Conservation (phyloP, 176 grass and related monocot species). For the Poa annua region DNA sequence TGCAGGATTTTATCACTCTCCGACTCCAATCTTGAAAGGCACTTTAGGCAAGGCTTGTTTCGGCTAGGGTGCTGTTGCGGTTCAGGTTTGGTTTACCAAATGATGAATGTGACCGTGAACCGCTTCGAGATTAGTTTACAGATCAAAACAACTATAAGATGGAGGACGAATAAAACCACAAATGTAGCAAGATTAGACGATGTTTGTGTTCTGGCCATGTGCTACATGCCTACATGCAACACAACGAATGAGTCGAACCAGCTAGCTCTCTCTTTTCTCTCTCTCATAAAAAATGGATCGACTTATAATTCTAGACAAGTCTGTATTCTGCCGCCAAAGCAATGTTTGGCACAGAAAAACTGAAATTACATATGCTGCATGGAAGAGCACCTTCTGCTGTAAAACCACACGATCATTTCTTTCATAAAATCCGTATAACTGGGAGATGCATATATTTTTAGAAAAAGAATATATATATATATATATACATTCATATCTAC, state of each 20-base stretch:
- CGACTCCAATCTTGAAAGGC: neutral
- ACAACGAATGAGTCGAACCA: neutral
- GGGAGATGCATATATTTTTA: too few relatives aligned
- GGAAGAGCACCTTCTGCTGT: too few relatives aligned
- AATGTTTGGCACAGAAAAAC: too few relatives aligned
- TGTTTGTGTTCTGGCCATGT: neutral
- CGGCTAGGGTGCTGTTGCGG: neutral
- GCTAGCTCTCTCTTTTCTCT: too few relatives aligned
- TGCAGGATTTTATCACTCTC: neutral
- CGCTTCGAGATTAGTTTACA: neutral
- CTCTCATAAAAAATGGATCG: neutral
- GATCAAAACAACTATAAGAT: neutral
- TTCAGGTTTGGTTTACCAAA: neutral
- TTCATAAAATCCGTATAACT: too few relatives aligned
- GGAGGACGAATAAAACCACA: neutral
- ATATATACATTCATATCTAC: too few relatives aligned
- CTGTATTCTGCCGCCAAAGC: too few relatives aligned
- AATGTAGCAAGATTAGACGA: neutral
- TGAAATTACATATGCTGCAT: too few relatives aligned
- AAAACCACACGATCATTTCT: too few relatives aligned
- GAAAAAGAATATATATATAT: too few relatives aligned
- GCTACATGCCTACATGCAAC: neutral
- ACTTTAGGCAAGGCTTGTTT: neutral
- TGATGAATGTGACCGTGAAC: neutral
- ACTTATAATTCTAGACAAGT: too few relatives aligned